Evolutionary conservation across 2,329 filamentous ascomycete genomes (phyloP).

Genomic region (Xylariaceae sp.): DNA sequence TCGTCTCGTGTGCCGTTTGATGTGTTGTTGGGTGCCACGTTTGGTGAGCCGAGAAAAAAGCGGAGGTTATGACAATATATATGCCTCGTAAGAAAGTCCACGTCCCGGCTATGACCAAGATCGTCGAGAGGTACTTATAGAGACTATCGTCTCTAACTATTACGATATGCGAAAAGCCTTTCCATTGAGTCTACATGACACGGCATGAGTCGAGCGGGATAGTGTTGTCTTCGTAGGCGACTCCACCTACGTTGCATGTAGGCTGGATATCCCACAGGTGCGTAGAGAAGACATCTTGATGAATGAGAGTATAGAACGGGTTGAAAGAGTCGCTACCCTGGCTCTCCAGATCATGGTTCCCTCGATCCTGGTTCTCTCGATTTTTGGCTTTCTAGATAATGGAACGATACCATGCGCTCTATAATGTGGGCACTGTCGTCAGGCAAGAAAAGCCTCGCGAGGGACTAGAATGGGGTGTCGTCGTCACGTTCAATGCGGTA

Average conservation of each 20-base stretch:
- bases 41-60: conserved; percentile 21
- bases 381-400: too few species aligned
- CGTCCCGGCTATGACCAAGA: conserved; percentile 26
- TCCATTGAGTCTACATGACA: conserved; percentile 43
- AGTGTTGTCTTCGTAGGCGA: conserved; percentile 39
- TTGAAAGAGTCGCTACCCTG: conserved; percentile 14
- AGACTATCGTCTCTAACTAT: conserved; percentile 16
- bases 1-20: too few species aligned
- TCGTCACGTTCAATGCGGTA: conserved; percentile 34
- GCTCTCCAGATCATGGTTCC: too few species aligned
- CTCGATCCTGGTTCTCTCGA: too few species aligned
- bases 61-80: conserved; percentile 21
- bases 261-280: conserved; percentile 45
- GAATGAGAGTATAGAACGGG: conserved; percentile 31
- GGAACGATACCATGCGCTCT: conserved; percentile 41
- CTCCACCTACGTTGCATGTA: conserved; percentile 41
- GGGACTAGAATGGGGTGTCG: conserved; percentile 40
- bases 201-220: conserved; percentile 42
- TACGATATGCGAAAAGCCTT: conserved; percentile 37
- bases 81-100: conserved; percentile 29
- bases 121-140: conserved; percentile 10
- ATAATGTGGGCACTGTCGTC: conserved; percentile 43
- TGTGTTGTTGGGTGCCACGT: too few species aligned
- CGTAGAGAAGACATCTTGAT: conserved; percentile 36
- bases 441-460: conserved; percentile 41